A percentile compares a stretch with the other conserved stretches of the same genome.
Conservation (phyloP, 345 rosid species). For the Heritiera littoralis region DNA sequence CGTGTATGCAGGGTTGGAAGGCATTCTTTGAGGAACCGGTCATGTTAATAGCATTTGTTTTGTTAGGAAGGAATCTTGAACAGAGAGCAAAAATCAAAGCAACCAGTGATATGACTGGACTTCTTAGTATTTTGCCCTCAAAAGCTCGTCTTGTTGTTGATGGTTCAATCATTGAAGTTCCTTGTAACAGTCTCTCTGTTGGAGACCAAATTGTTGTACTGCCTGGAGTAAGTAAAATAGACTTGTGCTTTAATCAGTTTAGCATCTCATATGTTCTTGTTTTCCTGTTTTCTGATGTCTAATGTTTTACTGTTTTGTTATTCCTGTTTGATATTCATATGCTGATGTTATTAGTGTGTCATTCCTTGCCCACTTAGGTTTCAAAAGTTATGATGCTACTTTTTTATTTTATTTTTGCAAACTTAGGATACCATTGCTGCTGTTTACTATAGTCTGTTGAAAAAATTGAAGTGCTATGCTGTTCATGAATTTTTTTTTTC, state of each 20-base stretch:
- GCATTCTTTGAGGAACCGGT: conserved; percentile 95
- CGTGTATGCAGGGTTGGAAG: conserved; percentile 82
- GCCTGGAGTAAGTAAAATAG: conserved; percentile 80
- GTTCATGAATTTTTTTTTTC: conserved; percentile 1
- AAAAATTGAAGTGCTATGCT: neutral
- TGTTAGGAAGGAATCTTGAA: conserved; percentile 97
- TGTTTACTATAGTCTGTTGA: conserved; percentile 1
- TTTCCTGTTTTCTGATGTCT: conserved; percentile 20
- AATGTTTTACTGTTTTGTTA: neutral
- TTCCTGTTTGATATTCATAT: neutral
- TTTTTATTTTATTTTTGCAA: neutral
- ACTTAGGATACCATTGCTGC: conserved; percentile 12
- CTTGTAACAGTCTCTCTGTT: conserved; percentile 75
- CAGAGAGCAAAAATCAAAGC: conserved; percentile 94
- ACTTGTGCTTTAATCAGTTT: conserved; percentile 26
- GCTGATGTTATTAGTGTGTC: neutral
- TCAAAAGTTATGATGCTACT: neutral
- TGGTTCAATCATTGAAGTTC: conserved; percentile 76
- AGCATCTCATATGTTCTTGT: conserved; percentile 14
- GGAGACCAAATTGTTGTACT: conserved; percentile 85
- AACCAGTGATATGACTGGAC: conserved; percentile 96
- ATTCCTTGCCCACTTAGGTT: neutral
- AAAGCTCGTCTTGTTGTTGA: conserved; percentile 89
- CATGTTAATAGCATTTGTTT: conserved; percentile 91
- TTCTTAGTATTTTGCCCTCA: conserved; percentile 79